Evolutionary conservation across 257 asterid species (phyloP).

Genomic region (Solanum bulbocastanum): DNA sequence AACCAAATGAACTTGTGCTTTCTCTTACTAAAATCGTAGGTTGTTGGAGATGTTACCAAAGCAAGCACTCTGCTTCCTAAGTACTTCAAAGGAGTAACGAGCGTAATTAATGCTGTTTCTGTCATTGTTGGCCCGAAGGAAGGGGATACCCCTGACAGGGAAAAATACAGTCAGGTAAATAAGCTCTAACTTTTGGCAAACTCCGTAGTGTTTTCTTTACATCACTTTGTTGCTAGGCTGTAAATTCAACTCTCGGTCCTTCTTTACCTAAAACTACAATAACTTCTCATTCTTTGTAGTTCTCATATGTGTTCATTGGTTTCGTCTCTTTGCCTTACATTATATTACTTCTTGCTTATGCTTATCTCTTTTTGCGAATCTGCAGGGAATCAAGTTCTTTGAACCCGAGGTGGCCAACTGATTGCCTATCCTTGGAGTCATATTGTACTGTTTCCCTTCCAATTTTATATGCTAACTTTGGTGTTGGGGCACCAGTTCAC

Average conservation of each 20-base stretch:
- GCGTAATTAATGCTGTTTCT: constrained; percentile 76
- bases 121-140: constrained; percentile 98
- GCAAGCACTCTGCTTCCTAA: constrained; percentile 72
- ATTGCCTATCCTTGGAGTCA: constrained; percentile 14
- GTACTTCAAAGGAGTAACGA: constrained; percentile 74
- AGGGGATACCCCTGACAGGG: constrained; percentile 98
- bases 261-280: background rate
- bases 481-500: background rate
- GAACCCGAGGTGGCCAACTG: constrained; percentile 82
- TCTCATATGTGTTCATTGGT: background rate
- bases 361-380: background rate
- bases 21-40: constrained; percentile 23
- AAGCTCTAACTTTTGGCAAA: background rate
- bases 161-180: constrained; percentile 83
- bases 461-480: background rate
- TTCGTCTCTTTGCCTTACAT: background rate
- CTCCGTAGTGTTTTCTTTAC: background rate
- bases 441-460: background rate
- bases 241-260: background rate
- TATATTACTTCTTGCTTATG: background rate
- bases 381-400: constrained; percentile 95
- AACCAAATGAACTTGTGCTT: background rate
- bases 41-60: constrained; percentile 84
- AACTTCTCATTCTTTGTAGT: background rate
- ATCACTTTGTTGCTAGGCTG: background rate